Evolutionary conservation across 805 yeast genomes (phyloP).

Genomic region (Starmerella roubikii): DNA sequence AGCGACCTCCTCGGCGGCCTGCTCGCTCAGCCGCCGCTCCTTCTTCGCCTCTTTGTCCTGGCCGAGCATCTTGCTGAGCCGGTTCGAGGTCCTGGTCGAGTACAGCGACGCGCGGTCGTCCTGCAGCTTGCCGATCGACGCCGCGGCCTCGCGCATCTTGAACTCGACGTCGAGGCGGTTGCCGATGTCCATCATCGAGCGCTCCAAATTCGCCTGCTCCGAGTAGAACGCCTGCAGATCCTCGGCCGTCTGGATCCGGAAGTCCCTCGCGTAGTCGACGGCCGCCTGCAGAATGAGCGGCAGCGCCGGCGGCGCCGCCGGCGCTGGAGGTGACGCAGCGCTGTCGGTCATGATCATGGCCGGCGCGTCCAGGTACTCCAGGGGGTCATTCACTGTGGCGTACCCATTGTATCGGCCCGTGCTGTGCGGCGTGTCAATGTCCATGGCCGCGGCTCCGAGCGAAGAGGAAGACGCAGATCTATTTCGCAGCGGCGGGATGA

Average conservation of each 20-base stretch:
- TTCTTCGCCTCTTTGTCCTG: conserved; percentile 1
- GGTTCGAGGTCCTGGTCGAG: conserved; percentile 1
- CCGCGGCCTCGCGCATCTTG: conserved; percentile 22
- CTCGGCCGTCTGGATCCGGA: conserved; percentile 11
- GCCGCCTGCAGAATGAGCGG: conserved; percentile 18
- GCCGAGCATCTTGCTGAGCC: conserved; percentile 1
- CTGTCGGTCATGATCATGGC: conserved; percentile 15
- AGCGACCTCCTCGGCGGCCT: conserved; percentile 21
- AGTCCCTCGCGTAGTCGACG: conserved; percentile 12
- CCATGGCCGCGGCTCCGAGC: too few species aligned
- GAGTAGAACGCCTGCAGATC: conserved; percentile 15
- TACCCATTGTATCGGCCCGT: conserved; percentile 19
- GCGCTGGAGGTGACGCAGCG: background rate
- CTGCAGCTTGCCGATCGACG: conserved; percentile 16
- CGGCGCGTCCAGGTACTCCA: conserved; percentile 21
- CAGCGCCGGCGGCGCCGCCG: background rate
- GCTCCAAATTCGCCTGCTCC: conserved; percentile 13
- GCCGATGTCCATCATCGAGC: conserved; percentile 12
- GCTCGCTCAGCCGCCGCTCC: conserved; percentile 17
- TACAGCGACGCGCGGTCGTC: background rate
- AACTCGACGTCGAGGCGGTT: conserved; percentile 18
- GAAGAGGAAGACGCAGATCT: too few species aligned
- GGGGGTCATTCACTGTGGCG: conserved; percentile 15
- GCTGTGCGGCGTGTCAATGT: too few species aligned
- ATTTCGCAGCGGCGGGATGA: too few species aligned